Evolutionary conservation across 129 eudicot species (phyloP).

Genomic region (Solidago caesia): DNA sequence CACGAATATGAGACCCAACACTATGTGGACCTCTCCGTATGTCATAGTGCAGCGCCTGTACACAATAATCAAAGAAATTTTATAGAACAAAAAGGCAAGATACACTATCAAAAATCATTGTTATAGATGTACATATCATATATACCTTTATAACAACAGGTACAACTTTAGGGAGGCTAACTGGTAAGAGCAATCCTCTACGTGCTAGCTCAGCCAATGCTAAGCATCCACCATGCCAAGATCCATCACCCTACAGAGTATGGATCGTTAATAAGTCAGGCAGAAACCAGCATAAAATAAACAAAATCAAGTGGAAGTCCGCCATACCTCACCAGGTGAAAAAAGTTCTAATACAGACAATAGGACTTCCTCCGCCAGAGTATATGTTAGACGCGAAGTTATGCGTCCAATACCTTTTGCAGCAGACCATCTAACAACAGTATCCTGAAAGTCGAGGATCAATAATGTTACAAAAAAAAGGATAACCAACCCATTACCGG

Average conservation of each 20-base stretch:
- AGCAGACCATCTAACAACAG: constrained; percentile 99
- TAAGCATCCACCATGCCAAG: constrained; percentile 99
- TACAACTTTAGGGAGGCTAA: constrained; percentile 92
- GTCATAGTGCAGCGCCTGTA: constrained; percentile 92
- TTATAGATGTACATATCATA: constrained; percentile 10
- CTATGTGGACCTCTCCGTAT: constrained; percentile 98
- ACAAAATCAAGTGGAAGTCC: constrained; percentile 17
- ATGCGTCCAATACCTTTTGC: constrained; percentile 99
- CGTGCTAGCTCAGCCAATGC: constrained; percentile 99
- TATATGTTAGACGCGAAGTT: constrained; percentile 71
- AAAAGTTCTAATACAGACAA: constrained; percentile 88
- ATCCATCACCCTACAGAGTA: constrained; percentile 86
- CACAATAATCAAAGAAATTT: not conserved
- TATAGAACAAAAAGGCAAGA: not conserved
- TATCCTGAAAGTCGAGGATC: constrained; percentile 55
- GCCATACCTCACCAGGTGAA: constrained; percentile 92
- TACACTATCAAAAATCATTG: constrained; percentile 5
- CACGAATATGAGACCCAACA: constrained; percentile 98
- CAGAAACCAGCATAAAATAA: constrained; percentile 12
- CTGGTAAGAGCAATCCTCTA: constrained; percentile 94
- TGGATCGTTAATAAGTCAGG: constrained; percentile 4
- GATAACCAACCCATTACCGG: no score
- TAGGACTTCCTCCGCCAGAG: constrained; percentile 86
- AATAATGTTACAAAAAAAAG: not conserved
- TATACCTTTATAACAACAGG: constrained; percentile 87